These are phyloP conservation scores for Diutina sp. DNA, from an alignment of 1,139 yeast genomes.

Conservation along the genomic window DNA sequence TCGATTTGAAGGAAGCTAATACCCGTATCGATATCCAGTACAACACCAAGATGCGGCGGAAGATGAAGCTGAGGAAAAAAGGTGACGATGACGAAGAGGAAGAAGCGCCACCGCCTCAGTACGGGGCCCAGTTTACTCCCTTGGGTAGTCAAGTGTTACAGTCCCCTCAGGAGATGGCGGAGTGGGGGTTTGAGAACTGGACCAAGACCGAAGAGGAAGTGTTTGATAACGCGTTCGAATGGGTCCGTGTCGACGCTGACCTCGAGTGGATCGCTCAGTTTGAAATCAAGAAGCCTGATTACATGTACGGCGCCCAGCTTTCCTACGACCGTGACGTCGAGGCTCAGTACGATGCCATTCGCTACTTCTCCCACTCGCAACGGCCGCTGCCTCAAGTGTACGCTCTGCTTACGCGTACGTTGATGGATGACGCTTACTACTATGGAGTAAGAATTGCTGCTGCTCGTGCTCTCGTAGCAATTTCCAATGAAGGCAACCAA, in stretches of 20 bases:
- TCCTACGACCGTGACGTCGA: conserved; percentile 94
- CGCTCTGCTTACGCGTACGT: conserved; percentile 64
- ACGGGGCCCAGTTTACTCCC: not conserved
- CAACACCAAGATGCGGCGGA: conserved; percentile 75
- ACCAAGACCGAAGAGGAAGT: conserved; percentile 59
- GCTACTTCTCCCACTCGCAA: conserved; percentile 50
- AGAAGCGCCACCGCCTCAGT: conserved; percentile 2
- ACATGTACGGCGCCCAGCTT: conserved; percentile 88
- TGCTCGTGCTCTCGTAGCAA: conserved; percentile 59
- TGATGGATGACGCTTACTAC: conserved; percentile 75
- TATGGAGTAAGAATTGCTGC: conserved; percentile 88
- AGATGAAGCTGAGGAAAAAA: conserved; percentile 30
- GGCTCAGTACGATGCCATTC: conserved; percentile 81
- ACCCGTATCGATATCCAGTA: conserved; percentile 89
- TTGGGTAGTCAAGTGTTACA: not conserved
- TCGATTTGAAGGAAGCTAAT: conserved; percentile 72
- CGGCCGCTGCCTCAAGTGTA: conserved; percentile 58
- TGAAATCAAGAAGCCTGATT: conserved; percentile 80
- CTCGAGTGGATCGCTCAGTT: conserved; percentile 90
- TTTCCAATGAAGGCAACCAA: conserved; percentile 48
- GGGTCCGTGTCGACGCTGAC: conserved; percentile 95
- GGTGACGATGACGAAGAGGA: conserved; percentile 17
- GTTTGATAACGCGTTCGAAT: conserved; percentile 78
- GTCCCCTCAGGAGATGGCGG: conserved; percentile 33
- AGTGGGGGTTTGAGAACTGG: conserved; percentile 74